phyloP scores from a whole-genome alignment of 257 asterid species.

The Lycium ferocissimum region DNA sequence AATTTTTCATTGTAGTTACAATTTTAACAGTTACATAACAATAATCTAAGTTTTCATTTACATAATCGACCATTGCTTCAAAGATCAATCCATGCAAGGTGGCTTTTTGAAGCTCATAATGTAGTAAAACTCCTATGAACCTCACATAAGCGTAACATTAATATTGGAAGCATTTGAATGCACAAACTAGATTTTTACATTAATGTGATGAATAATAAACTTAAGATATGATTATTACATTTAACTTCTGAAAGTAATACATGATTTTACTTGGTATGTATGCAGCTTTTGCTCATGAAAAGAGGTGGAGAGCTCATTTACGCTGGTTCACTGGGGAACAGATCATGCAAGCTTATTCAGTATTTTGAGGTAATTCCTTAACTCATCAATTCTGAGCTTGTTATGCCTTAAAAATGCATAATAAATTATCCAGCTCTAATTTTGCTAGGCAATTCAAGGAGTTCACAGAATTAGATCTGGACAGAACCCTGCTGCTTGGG shows the following conservation, averaged over 20 bases:
- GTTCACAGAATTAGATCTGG: conserved; percentile 69
- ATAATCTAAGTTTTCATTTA: neutral
- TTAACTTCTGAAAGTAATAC: neutral
- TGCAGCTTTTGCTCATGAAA: conserved; percentile 82
- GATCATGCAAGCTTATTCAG: conserved; percentile 63
- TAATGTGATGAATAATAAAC: neutral
- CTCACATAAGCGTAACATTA: too few relatives aligned
- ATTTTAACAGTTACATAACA: neutral
- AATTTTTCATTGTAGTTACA: neutral
- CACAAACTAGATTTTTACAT: too few relatives aligned
- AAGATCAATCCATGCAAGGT: too few relatives aligned
- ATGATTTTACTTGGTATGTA: conserved; percentile 27
- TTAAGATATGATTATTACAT: neutral
- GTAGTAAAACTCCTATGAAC: neutral
- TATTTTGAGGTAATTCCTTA: conserved; percentile 74
- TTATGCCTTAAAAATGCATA: neutral
- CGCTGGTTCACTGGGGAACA: conserved; percentile 89
- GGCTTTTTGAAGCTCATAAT: neutral
- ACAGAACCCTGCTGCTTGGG: conserved; percentile 93
- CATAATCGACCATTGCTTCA: neutral
- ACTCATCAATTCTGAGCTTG: neutral
- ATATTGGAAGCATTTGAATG: too few relatives aligned
- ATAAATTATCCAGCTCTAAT: neutral
- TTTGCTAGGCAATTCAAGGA: conserved; percentile 64
- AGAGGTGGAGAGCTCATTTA: conserved; percentile 90